Conservation (phyloP, 306 rosid genomes). For the Mimosa bimucronata region DNA sequence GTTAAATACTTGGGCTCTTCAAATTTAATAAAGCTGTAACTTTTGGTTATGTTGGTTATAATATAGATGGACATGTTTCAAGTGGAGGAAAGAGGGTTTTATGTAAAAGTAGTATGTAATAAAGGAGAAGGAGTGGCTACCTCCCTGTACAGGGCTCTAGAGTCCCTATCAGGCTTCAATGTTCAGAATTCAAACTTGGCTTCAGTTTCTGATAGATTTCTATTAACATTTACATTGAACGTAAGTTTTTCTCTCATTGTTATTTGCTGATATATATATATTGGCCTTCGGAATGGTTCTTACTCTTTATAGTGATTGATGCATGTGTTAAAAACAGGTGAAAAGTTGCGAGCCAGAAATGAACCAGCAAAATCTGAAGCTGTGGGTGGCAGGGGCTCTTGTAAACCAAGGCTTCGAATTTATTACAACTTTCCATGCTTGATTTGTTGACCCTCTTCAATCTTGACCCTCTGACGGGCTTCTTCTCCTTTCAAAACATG, state of each 20-base stretch:
- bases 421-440: constrained; percentile 42
- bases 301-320: constrained; percentile 12
- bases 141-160: constrained; percentile 73
- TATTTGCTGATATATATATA: not conserved
- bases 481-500: not conserved
- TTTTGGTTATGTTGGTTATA: not conserved
- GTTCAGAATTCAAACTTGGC: constrained; percentile 75
- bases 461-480: not conserved
- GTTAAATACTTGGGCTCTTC: not conserved
- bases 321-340: constrained; percentile 61
- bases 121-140: constrained; percentile 69
- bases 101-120: constrained; percentile 66
- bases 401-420: constrained; percentile 83
- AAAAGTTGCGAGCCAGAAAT: constrained; percentile 60
- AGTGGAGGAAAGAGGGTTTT: constrained; percentile 84
- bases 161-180: constrained; percentile 67
- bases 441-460: constrained; percentile 1
- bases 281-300: constrained; percentile 9
- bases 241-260: constrained; percentile 40
- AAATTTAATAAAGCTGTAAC: not conserved
- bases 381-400: constrained; percentile 90
- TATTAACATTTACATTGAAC: constrained; percentile 67
- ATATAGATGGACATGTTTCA: constrained; percentile 76
- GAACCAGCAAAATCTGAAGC: constrained; percentile 79
- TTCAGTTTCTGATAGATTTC: constrained; percentile 54